phyloP scores from a whole-genome alignment of 2,329 filamentous ascomycete genomes.

The Metarhizium brunneum region DNA sequence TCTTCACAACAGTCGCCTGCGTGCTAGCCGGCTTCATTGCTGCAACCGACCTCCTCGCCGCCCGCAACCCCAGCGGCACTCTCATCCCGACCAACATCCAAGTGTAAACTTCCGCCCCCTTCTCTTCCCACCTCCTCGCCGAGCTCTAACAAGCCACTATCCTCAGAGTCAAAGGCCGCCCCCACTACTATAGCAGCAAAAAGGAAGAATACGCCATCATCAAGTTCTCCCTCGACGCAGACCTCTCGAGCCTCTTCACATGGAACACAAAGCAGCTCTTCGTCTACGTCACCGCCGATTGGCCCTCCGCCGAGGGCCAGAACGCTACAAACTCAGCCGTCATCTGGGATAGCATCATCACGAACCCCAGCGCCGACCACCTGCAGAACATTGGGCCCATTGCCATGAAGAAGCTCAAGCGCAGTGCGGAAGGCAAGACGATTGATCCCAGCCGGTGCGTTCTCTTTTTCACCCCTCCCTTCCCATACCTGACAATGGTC shows the following conservation, averaged over 20 bases:
- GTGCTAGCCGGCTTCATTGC: slow-evolving; percentile 72
- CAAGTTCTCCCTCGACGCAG: slow-evolving; percentile 85
- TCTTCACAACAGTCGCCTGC: slow-evolving; percentile 93
- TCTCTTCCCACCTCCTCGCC: neutral
- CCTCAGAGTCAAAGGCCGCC: slow-evolving; percentile 70
- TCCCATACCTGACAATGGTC: neutral
- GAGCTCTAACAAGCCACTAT: neutral
- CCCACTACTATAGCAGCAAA: slow-evolving; percentile 91
- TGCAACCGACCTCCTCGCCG: slow-evolving; percentile 62
- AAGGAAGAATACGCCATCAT: slow-evolving; percentile 95
- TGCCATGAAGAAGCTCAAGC: slow-evolving; percentile 52
- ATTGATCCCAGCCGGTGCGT: slow-evolving; percentile 48
- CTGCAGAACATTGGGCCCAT: slow-evolving; percentile 50
- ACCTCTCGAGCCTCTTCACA: slow-evolving; percentile 86
- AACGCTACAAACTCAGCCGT: slow-evolving; percentile 60
- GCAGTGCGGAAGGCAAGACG: slow-evolving; percentile 49
- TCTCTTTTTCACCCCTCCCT: neutral
- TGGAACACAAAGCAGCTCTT: slow-evolving; percentile 99
- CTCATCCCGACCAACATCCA: slow-evolving; percentile 69
- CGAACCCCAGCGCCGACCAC: slow-evolving; percentile 57
- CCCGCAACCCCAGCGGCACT: slow-evolving; percentile 53
- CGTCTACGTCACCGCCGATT: slow-evolving; percentile 84
- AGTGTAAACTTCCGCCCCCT: slow-evolving; percentile 50
- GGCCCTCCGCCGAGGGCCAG: slow-evolving; percentile 32
- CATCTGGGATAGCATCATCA: slow-evolving; percentile 95